These are phyloP conservation scores for Syncephalastrum racemosum DNA, from an alignment of 371 early-diverging fungal genomes.

Conservation along the genomic window DNA sequence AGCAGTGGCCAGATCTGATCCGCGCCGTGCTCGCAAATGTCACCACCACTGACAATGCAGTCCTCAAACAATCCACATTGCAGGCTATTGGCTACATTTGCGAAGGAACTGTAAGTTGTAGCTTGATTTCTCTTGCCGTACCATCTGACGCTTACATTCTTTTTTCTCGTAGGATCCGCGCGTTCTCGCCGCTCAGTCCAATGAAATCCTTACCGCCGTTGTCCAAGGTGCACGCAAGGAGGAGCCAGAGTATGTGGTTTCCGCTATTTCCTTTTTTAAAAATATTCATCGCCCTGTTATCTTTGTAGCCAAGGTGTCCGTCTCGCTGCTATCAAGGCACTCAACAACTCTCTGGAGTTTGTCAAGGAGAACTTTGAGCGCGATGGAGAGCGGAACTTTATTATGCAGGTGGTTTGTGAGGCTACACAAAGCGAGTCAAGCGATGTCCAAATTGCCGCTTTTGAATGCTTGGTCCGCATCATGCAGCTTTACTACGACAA, in stretches of 20 bases:
- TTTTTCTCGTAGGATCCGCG: constrained; percentile 63
- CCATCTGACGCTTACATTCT: not conserved
- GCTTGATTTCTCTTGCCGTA: not conserved
- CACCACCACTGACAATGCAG: constrained; percentile 52
- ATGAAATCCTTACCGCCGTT: constrained; percentile 89
- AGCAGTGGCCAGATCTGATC: constrained; percentile 88
- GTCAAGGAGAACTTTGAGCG: constrained; percentile 89
- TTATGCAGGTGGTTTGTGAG: constrained; percentile 98
- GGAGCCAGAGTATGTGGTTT: constrained; percentile 63
- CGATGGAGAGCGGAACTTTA: constrained; percentile 92
- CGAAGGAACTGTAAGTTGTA: constrained; percentile 74
- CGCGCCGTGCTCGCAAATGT: constrained; percentile 73
- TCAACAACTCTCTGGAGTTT: constrained; percentile 93
- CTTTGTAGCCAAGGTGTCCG: constrained; percentile 74
- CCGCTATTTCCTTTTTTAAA: constrained; percentile 3
- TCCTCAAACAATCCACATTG: constrained; percentile 74
- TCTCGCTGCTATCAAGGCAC: constrained; percentile 83
- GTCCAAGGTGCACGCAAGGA: constrained; percentile 90
- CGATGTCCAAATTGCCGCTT: constrained; percentile 82
- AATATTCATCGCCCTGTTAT: not conserved
- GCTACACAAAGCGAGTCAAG: constrained; percentile 80
- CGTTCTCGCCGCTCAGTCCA: constrained; percentile 75
- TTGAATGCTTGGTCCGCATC: constrained; percentile 94
- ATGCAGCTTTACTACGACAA: constrained; percentile 93
- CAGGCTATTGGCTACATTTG: constrained; percentile 91